These are phyloP conservation scores for Crithidia brevicula DNA, from an alignment of 208 protist species.

Conservation along the genomic window DNA sequence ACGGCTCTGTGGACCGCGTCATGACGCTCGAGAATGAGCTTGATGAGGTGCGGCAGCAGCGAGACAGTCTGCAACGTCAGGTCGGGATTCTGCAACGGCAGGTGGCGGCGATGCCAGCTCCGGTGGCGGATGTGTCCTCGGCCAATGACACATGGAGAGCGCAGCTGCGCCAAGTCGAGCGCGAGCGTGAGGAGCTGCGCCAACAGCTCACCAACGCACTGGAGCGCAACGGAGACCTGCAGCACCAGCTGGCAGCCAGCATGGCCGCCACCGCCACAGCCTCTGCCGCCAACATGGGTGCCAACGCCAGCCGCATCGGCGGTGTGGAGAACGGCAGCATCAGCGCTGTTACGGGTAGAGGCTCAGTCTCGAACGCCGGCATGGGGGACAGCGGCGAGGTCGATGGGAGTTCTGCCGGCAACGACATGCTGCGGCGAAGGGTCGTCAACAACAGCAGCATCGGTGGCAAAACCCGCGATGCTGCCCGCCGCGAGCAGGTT, in stretches of 20 bases:
- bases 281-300: not conserved
- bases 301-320: not conserved
- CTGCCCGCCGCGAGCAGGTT: conserved; percentile 36
- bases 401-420: conserved; percentile 4
- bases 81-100: conserved; percentile 62
- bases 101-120: conserved; percentile 43
- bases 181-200: conserved; percentile 59
- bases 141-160: conserved; percentile 47
- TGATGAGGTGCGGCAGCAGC: conserved; percentile 60
- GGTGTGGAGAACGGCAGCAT: not conserved
- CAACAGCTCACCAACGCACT: conserved; percentile 48
- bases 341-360: not conserved
- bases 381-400: conserved; percentile 8
- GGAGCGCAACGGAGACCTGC: conserved; percentile 28
- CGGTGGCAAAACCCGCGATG: conserved; percentile 26
- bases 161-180: conserved; percentile 65
- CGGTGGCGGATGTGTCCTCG: conserved; percentile 29
- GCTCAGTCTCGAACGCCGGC: not conserved
- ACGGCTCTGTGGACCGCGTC: conserved; percentile 67
- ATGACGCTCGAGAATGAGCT: conserved; percentile 72
- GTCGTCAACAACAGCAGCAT: conserved; percentile 1
- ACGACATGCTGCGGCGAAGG: not conserved
- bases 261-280: not conserved
- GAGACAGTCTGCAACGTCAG: conserved; percentile 60
- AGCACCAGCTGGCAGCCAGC: conserved; percentile 25